Conservation (phyloP, 306 rosid genomes). For the Medicago lupulina region DNA sequence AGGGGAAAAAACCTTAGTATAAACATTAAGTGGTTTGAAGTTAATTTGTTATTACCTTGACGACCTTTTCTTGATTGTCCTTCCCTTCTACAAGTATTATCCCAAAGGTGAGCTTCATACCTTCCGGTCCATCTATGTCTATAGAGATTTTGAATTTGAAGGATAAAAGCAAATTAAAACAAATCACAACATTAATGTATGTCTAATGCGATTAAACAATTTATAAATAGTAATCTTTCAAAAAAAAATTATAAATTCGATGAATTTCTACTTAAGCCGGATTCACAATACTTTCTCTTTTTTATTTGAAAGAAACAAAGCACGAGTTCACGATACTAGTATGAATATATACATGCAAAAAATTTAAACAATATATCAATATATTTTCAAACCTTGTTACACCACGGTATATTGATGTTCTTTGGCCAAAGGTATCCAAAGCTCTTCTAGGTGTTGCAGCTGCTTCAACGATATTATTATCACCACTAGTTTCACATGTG, state of each 20-base stretch:
- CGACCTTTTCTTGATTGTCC: conserved; percentile 91
- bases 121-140: conserved; percentile 94
- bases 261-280: no score
- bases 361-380: not conserved
- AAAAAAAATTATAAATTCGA: no score
- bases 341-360: not conserved
- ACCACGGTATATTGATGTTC: conserved; percentile 98
- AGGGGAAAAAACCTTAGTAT: no score
- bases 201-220: no score
- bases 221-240: no score
- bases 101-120: conserved; percentile 96
- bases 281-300: no score
- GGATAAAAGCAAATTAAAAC: no score
- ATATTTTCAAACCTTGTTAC: conserved; percentile 68
- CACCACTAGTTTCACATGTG: conserved; percentile 69
- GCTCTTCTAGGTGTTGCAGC: conserved; percentile 69
- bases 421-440: conserved; percentile 91
- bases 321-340: no score
- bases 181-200: no score
- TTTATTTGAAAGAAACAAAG: no score
- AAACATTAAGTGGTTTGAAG: not conserved
- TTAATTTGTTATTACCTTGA: conserved; percentile 38
- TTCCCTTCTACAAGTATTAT: conserved; percentile 85
- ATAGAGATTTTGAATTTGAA: not conserved
- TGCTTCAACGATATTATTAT: conserved; percentile 57